Base-by-base conservation (phyloP, 75 land plant species). In the Pinus albicaulis region DNA sequence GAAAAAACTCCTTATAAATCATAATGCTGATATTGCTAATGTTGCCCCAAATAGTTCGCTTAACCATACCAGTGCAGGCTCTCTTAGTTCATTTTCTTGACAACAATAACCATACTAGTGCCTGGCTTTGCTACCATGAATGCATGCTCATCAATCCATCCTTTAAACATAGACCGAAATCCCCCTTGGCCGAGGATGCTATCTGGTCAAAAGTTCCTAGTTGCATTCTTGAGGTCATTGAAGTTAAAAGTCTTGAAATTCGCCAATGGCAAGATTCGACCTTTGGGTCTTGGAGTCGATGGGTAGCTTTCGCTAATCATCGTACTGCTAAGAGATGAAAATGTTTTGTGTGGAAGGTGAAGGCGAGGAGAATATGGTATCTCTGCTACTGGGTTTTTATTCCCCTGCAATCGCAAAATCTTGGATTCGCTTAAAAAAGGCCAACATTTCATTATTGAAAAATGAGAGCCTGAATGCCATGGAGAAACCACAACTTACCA, bases 141-240 rank as follows among this genome's bases (percentile, higher is more conserved):
- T 19, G 82, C 74, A 57, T 83, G 60, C 69, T 91, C 88, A 82
- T 91, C 93, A 74, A 91, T 77, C 93, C 93, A 91, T 12, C 91
- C 93, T 58, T 91, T 91, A 68, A 89, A 91, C 55, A 91, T 91
- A 11, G 88, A 84, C 56, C 93, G 91, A 78, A 91, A 91, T 16
- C 93, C 91, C 16, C 92, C 92, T 62, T 88, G 89, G 23, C 90
- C 92, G 53, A 91, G 25, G 3, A 91, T 81, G 73, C 88, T 86
- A 69, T 91, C 90, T 19, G 91, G 90, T 3, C 92, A 84, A 59
- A 91, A 91, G 74, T 88, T 91, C 70, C 90, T 77, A 16, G 90
- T 88, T 52, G 92, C 88, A 65, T 55, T 55, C 68, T 74, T 91
- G 26, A 91, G 84, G 3, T 91, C 92, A 65, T 74, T 72, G 76